Base-by-base conservation (phyloP, 176 grass and related monocot genomes). In the Triticum monococcum region DNA sequence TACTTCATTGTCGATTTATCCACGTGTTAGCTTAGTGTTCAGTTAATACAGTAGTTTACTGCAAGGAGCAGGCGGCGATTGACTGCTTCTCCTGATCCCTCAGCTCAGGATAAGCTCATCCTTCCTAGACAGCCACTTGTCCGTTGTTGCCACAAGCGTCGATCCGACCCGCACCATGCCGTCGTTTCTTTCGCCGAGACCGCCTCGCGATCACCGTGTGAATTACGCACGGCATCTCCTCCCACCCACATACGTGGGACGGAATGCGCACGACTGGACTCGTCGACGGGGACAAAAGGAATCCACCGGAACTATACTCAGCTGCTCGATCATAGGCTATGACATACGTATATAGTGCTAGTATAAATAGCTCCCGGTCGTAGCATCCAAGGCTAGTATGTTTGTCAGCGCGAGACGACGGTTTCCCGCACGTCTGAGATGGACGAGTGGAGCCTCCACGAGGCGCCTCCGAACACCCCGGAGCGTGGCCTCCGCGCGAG, bases 201-300 rank as follows among this genome's bases (percentile, higher is more conserved):
- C 56, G 35, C 89, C 75, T 91, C 76, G 81, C 81, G 60, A 87
- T 68, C 76, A 70, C 10, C 89, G 85, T n/a, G 6, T 16, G 24
- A 73, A n/a, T 16, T 1, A 73, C 71, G 43, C 8, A 11, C 14
- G n/a, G 50, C n/a, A 40, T 57, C 18, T 72, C 72, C 41, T 91
- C 84, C n/a, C 32, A 3, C 31, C 32, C 4, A 6, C 12, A 36
- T 25, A 24, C 20, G 12, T 83, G 13, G 20, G 24, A 68, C 2
- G 23, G 45, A 73, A 68, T 38, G 0, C 45, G 7, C 64, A 41
- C 41, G 17, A 12, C 10, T 80, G 45, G 67, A 32, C 87, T 79
- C 32, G 22, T 17, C 66, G 38, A 36, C 12, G 52, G 37, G 22
- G 43, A 80, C 82, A 75, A 66, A 31, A 2, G 22, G 12, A 54